Conservation (phyloP, 192 early-diverging fungal genomes). For the Cetraspora pellucida region DNA sequence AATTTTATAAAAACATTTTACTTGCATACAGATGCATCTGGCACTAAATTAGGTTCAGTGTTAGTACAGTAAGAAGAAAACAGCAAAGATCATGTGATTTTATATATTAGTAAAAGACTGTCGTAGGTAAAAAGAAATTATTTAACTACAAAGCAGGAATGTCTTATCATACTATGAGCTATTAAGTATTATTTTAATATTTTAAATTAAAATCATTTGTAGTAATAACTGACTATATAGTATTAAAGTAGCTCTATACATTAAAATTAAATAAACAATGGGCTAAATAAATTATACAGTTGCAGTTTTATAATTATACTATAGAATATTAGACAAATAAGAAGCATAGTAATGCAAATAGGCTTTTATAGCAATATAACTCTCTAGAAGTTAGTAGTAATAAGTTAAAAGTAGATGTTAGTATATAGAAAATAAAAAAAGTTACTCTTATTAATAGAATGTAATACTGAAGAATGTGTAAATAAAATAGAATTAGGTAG, state of each 20-base stretch:
- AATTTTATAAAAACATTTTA: neutral
- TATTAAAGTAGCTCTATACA: neutral
- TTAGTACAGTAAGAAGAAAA: slow-evolving; percentile 26
- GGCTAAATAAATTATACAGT: too few species aligned
- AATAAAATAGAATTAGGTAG: too few species aligned
- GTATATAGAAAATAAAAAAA: too few species aligned
- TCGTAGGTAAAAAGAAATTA: neutral
- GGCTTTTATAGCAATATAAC: too few species aligned
- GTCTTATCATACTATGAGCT: neutral
- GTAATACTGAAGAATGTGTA: too few species aligned
- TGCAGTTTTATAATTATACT: too few species aligned
- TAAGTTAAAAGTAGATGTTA: too few species aligned
- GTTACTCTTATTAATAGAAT: too few species aligned
- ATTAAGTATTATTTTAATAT: neutral
- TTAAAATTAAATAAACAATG: neutral
- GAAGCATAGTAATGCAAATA: too few species aligned
- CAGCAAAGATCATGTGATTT: neutral
- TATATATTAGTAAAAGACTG: slow-evolving; percentile 3
- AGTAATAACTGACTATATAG: neutral
- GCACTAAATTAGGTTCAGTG: neutral
- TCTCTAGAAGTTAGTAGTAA: too few species aligned
- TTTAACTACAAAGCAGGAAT: neutral
- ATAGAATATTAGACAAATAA: too few species aligned
- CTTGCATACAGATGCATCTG: neutral
- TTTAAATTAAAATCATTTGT: neutral